Percentiles rank a stretch among this genome's conserved stretches.
phyloP scores from a whole-genome alignment of 2,329 filamentous ascomycete species.

The Xylariaceae sp. region DNA sequence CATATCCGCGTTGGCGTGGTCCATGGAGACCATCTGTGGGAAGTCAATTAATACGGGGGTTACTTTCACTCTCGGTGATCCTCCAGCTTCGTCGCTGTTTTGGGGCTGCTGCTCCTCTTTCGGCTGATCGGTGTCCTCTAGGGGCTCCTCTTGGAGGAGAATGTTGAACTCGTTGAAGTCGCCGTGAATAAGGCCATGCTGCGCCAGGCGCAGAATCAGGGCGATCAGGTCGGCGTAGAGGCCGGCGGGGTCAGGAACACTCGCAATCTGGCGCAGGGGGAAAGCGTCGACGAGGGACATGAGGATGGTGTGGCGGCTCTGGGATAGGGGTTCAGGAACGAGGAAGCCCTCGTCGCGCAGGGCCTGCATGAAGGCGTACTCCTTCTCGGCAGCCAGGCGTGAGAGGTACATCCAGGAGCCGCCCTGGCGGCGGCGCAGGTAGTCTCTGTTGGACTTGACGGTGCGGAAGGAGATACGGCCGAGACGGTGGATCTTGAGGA shows the following conservation, averaged over 20 bases:
- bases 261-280: slow-evolving; percentile 82
- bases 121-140: slow-evolving; percentile 18
- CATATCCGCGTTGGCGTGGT: slow-evolving; percentile 89
- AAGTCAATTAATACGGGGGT: slow-evolving; percentile 93
- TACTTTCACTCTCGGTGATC: slow-evolving; percentile 40
- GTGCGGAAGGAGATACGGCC: slow-evolving; percentile 96
- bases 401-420: slow-evolving; percentile 99
- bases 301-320: slow-evolving; percentile 92
- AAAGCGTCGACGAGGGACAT: slow-evolving; percentile 94
- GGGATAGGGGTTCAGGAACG: slow-evolving; percentile 81
- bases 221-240: slow-evolving; percentile 89
- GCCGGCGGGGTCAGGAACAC: slow-evolving; percentile 75
- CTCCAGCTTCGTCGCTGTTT: slow-evolving; percentile 15
- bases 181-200: slow-evolving; percentile 88
- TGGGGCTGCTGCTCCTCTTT: slow-evolving; percentile 29
- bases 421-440: slow-evolving; percentile 64
- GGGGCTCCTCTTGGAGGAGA: slow-evolving; percentile 71
- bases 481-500: slow-evolving; percentile 93
- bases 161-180: slow-evolving; percentile 99
- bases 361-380: slow-evolving; percentile 90
- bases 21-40: slow-evolving; percentile 95
- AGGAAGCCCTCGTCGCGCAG: slow-evolving; percentile 80
- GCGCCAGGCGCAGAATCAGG: slow-evolving; percentile 78
- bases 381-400: slow-evolving; percentile 85
- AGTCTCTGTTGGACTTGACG: slow-evolving; percentile 94